Base-by-base conservation (phyloP, 2,329 filamentous ascomycete genomes). In the Trichoderma brevicompactum region DNA sequence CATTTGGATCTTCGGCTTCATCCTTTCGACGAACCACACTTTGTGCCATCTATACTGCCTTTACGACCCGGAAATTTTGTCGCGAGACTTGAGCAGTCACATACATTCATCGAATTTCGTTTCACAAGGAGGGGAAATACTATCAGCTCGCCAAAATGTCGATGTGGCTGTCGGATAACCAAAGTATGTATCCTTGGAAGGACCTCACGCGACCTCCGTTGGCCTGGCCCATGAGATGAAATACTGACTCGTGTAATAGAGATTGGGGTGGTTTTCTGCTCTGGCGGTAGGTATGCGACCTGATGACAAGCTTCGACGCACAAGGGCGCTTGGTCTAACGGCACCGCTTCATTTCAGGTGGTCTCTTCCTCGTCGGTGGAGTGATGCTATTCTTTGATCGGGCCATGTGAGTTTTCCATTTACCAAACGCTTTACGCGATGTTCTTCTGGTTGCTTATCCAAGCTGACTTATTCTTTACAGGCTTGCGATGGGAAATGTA, bases 301-400 rank as follows among this genome's bases (percentile, higher is more conserved):
- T 36, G 58, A 28, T 46, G 36, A 67, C 64, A 53, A 71, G 69
- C 70, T 48, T 48, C 19, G 43, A 52, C 36, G 71, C 68, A 73
- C 69, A 46, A 53, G 64, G 55, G 50, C 19, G 38, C 34, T 28
- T 50, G 65, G 41, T 60, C 65, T 67, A 23, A 67, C 62, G 43
- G 43, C 56, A 4, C 36, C 54, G 56, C 54, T 65, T 46, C 34
- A 34, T 19, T 67, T 58, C 76, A 96, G 94, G 94, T 78, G 92
- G 91, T 70, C 89, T 98, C 83, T 99, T 99, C 84, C 87, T 99
- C 65, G 86, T 97, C 75, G 92, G 92, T 75, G 95, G 95, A 67
- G 92, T 99, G 9, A 85, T 99, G 79, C 87, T 99, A 80, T 98
- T 99, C 82, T 99, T 99, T 82, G 95, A 99, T 80, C 88, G 95